Evolutionary conservation across 345 rosid genomes (phyloP).

Genomic region (Dimocarpus longan): DNA sequence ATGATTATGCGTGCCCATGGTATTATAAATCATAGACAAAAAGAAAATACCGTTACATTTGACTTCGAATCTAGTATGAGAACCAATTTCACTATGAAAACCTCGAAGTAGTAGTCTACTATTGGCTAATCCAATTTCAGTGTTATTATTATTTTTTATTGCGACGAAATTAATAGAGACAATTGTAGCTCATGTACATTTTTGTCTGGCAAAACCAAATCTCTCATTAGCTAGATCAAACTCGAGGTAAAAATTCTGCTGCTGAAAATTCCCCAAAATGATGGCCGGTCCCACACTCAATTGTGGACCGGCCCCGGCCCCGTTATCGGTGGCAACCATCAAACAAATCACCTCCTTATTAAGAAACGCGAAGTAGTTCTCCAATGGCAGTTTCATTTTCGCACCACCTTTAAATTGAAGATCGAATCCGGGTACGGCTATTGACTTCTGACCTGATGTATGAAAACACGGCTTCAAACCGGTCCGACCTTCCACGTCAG

Average conservation of each 20-base stretch:
- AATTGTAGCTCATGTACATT: conserved; percentile 39
- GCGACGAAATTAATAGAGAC: neutral
- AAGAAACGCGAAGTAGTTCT: conserved; percentile 58
- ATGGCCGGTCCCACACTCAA: conserved; percentile 66
- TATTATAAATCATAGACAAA: too few species aligned
- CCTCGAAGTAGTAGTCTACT: neutral
- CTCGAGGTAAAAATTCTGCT: conserved; percentile 73
- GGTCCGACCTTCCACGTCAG: conserved; percentile 39
- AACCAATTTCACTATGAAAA: neutral
- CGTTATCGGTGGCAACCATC: conserved; percentile 45
- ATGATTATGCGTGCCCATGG: too few species aligned
- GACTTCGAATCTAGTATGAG: too few species aligned
- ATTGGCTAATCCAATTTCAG: neutral
- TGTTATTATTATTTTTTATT: too few species aligned
- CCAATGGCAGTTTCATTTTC: conserved; percentile 59
- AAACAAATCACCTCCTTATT: conserved; percentile 42
- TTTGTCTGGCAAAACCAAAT: conserved; percentile 65
- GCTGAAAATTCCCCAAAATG: conserved; percentile 81
- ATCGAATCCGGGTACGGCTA: conserved; percentile 46
- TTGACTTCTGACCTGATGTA: conserved; percentile 45
- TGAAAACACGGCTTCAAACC: conserved; percentile 78
- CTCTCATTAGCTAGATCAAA: conserved; percentile 71
- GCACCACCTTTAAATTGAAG: conserved; percentile 87
- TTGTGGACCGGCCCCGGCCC: conserved; percentile 35
- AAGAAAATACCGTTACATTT: too few species aligned